Base-by-base conservation (phyloP, 2,329 filamentous ascomycete species). In the Ceratocystis diversiconidia region DNA sequence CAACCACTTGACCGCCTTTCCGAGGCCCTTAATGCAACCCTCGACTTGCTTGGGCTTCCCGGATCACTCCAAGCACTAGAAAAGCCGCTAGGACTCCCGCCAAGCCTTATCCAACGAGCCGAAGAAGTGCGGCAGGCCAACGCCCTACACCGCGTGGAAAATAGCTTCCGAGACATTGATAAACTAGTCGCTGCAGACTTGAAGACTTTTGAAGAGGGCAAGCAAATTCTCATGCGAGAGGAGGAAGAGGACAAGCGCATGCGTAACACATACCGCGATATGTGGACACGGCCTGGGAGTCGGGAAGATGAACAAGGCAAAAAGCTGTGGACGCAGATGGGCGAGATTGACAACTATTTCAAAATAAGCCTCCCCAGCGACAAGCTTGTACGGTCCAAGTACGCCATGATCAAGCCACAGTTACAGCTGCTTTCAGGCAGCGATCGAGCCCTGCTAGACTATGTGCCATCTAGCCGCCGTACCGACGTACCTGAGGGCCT, bases 71-170 rank as follows among this genome's bases (percentile, higher is more conserved):
- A 99, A 73, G 94, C 94, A 0, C 80, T 97, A 0, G 94, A 99
- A 73, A 97, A 96, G 73, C 94, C 94, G 0, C 80, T 99, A 0
- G 94, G 94, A 0, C 76, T 99, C 3, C 94, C 94, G 0, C 89
- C 90, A 0, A 89, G 85, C 17, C 76, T 99, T 1, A 83, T 91
- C 2, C 89, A 94, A 25, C 94, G 96, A 70, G 92, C 92, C 0
- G 92, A 97, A 73, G 94, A 97, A 72, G 87, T 99, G 61, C 83
- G 92, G 22, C 92, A 97, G 73, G 89, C 92, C 65, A 91, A 96
- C 71, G 92, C 90, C 0, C 78, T 96, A 41, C 85, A 87, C 65
- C 81, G 89, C 32, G 77, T 97, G 0, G 84, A 89, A 63, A 83
- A 85, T 64, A 90, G 89, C 4, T 89, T 97, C 68, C 86, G 89